phyloP scores from a whole-genome alignment of 441 rosid genomes.

The Populus hybrid region DNA sequence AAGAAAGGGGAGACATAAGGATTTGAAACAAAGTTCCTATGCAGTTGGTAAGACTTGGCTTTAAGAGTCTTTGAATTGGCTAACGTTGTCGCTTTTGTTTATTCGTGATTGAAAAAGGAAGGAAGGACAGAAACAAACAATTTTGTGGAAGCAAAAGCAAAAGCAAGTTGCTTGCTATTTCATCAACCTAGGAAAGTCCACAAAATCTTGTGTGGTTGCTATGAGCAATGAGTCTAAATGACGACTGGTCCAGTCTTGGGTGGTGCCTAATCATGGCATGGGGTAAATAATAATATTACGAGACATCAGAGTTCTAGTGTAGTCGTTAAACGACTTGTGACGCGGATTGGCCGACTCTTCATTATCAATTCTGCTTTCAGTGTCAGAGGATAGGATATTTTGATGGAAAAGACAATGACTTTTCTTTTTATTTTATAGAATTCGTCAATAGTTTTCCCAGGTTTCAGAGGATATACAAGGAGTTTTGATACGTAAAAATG shows the following conservation, averaged over 20 bases:
- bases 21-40: not conserved
- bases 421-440: no score
- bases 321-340: no score
- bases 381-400: not conserved
- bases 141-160: no score
- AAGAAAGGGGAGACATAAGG: not conserved
- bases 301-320: no score
- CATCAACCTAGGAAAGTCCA: not conserved
- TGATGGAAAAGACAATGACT: not conserved
- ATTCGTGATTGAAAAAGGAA: not conserved
- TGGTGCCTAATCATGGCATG: no score
- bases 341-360: not conserved
- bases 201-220: no score
- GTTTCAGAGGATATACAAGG: no score
- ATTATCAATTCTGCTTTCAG: not conserved
- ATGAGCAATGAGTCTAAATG: no score
- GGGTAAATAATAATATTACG: no score
- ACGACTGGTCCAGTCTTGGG: no score
- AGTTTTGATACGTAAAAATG: no score
- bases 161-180: not conserved
- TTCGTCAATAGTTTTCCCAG: no score
- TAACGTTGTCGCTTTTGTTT: not conserved
- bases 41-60: slow-evolving; percentile 6
- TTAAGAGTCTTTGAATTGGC: not conserved
- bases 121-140: not conserved